Evolutionary conservation across 2,329 filamentous ascomycete species (phyloP), one percentile per base, ranked within the genome.

Genomic region (Byssochlamys sp.): DNA sequence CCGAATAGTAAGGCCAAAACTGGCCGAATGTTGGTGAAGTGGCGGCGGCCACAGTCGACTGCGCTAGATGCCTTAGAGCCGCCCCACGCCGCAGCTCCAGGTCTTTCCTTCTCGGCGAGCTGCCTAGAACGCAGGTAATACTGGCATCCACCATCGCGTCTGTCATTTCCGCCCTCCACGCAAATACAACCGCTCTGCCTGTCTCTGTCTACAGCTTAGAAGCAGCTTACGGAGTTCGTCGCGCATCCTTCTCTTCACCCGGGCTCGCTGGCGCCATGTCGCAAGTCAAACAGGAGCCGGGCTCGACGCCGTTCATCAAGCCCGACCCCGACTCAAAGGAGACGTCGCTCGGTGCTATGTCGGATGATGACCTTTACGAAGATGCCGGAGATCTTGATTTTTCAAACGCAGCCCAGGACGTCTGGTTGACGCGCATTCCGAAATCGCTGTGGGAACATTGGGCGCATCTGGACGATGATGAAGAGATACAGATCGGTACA

Each of bases 381-480:
- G 84, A 87, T 65, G 80, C 82, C 2, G 83, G 83, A 50, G 84
- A 87, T 61, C 69, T 87, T 19, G 84, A 86, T 57, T 86, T 87
- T 67, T 64, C 74, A 6, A 69, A 71, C 52, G 72, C 77, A 26
- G 67, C 67, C 24, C 77, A 81, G 63, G 72, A 70, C 55, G 69
- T 83, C 29, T 95, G 90, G 78, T 80, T 95, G 54, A 86, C 89
- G 55, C 87, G 89, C 62, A 79, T 95, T 50, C 90, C 91, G 24
- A 84, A 85, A 62, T 87, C 88, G 69, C 80, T 95, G 58, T 94
- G 90, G 85, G 84, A 92, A 64, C 82, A 86, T 51, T 95, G 91
- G 89, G 76, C 77, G 28, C 80, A 85, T 63, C 75, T 95, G 12
- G 86, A 89, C 65, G 88, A 92, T 61, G 87, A 95, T 63, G 86